phyloP scores from a whole-genome alignment of 2,329 filamentous ascomycete genomes.

The Colletotrichum sansevieriae region DNA sequence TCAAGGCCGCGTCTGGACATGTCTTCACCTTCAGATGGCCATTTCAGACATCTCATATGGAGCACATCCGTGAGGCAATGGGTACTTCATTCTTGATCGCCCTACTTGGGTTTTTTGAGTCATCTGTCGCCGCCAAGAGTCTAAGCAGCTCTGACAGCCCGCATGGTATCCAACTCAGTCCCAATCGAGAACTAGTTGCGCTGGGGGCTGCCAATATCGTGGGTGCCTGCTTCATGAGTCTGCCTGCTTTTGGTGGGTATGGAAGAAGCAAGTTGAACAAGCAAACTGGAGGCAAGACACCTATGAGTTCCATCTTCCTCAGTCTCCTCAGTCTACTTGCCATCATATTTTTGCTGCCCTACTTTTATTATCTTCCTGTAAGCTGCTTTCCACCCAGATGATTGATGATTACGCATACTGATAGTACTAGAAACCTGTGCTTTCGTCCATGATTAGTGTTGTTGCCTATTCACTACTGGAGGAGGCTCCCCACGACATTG shows the following conservation, averaged over 20 bases:
- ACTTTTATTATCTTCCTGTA: constrained; percentile 96
- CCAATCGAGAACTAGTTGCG: constrained; percentile 94
- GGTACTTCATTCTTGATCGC: constrained; percentile 94
- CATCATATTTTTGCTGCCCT: constrained; percentile 85
- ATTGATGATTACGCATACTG: not conserved
- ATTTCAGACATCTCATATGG: constrained; percentile 80
- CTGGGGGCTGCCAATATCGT: constrained; percentile 92
- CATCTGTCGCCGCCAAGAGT: constrained; percentile 94
- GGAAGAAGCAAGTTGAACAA: constrained; percentile 96
- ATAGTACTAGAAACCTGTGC: constrained; percentile 81
- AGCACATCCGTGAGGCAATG: constrained; percentile 87
- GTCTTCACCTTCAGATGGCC: constrained; percentile 88
- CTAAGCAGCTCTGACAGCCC: constrained; percentile 79
- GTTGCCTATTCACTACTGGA: constrained; percentile 96
- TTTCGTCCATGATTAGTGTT: constrained; percentile 94
- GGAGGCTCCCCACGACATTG: constrained; percentile 92
- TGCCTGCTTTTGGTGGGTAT: constrained; percentile 96
- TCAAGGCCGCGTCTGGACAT: constrained; percentile 79
- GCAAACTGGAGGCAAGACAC: constrained; percentile 90
- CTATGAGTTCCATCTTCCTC: constrained; percentile 92
- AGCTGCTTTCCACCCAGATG: constrained; percentile 52
- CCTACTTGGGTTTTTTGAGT: constrained; percentile 98
- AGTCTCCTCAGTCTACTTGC: constrained; percentile 85
- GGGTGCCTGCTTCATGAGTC: constrained; percentile 89
- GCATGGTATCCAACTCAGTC: constrained; percentile 83